phyloP scores from a whole-genome alignment of 208 protist genomes.

The Leishmania lainsoni region DNA sequence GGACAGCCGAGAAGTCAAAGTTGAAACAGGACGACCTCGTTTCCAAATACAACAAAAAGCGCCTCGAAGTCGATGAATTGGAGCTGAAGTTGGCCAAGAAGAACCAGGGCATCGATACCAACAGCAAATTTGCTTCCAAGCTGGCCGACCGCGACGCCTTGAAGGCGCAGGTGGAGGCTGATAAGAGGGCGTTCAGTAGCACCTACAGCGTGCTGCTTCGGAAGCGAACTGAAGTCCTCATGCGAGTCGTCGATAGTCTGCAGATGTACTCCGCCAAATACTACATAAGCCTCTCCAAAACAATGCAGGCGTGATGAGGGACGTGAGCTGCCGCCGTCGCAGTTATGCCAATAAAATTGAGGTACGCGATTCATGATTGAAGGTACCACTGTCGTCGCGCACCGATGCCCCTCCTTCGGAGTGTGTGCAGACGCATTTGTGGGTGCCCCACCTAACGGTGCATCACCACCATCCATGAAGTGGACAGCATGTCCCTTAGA shows the following conservation, averaged over 20 bases:
- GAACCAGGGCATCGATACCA: constrained; percentile 51
- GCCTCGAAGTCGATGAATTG: constrained; percentile 35
- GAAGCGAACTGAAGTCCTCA: constrained; percentile 39
- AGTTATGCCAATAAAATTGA: background rate
- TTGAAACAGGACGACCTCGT: constrained; percentile 26
- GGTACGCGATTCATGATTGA: background rate
- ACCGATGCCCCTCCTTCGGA: background rate
- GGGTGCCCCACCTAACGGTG: background rate
- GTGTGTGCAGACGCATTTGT: background rate
- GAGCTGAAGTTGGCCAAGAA: constrained; percentile 68
- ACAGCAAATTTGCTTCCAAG: constrained; percentile 48
- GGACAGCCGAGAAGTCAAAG: constrained; percentile 25
- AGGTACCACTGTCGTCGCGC: background rate
- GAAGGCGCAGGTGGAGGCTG: constrained; percentile 33
- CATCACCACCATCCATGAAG: background rate
- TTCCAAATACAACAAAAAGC: constrained; percentile 46
- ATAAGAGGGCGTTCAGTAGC: constrained; percentile 23
- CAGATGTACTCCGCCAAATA: constrained; percentile 36
- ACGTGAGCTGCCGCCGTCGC: background rate
- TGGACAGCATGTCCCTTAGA: no score
- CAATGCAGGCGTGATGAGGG: constrained; percentile 11
- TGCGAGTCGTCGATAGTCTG: constrained; percentile 30
- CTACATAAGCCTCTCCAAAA: constrained; percentile 28
- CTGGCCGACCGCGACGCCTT: constrained; percentile 41
- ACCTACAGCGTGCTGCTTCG: constrained; percentile 30